These are phyloP conservation scores for Candolleomyces aberdarensis DNA, from an alignment of 768 basidiomycete genomes.

Conservation along the genomic window DNA sequence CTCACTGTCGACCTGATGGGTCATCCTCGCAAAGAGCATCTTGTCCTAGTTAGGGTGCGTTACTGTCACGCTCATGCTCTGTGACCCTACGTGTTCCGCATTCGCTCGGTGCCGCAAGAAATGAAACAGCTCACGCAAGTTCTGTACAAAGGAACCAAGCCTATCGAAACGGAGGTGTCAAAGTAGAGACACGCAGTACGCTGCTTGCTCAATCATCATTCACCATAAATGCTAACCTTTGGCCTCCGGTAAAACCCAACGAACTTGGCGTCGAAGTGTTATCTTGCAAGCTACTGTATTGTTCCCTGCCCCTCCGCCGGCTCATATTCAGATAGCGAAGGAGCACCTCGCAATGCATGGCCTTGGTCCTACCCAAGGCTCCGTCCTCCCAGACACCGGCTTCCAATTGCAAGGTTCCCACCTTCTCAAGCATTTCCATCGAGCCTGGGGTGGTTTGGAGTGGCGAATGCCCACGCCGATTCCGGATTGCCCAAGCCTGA, in stretches of 20 bases:
- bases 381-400: constrained; percentile 70
- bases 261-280: constrained; percentile 93
- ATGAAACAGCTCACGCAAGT: too few species aligned
- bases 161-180: too few species aligned
- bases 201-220: too few species aligned
- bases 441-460: constrained; percentile 71
- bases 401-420: constrained; percentile 84
- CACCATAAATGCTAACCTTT: too few species aligned
- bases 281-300: constrained; percentile 65
- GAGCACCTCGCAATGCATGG: constrained; percentile 79
- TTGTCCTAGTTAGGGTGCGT: constrained; percentile 48
- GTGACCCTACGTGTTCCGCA: too few species aligned
- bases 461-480: constrained; percentile 58
- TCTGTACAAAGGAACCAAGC: too few species aligned
- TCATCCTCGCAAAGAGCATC: constrained; percentile 27
- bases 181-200: too few species aligned
- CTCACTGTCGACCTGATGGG: too few species aligned
- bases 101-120: too few species aligned
- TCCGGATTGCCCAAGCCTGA: constrained; percentile 55
- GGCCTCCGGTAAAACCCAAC: constrained; percentile 61
- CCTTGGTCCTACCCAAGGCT: constrained; percentile 76
- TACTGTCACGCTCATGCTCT: too few species aligned
- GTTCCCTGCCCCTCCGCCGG: constrained; percentile 56
- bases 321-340: constrained; percentile 71
- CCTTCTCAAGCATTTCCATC: constrained; percentile 87